phyloP scores from a whole-genome alignment of 2,329 filamentous ascomycete genomes.

The Trichoderma atrobrunneum region DNA sequence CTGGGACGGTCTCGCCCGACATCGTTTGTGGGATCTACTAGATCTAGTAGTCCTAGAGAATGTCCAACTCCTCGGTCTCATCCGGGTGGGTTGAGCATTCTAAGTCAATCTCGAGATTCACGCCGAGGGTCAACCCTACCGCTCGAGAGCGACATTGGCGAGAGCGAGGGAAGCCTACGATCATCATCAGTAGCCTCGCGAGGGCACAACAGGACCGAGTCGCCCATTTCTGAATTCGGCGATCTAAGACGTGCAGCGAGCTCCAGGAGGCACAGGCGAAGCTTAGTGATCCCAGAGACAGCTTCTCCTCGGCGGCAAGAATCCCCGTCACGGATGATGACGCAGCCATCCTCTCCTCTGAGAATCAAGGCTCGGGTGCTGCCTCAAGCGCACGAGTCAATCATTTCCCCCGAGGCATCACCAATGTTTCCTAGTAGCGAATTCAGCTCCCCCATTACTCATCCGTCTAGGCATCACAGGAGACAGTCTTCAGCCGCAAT shows the following conservation, averaged over 20 bases:
- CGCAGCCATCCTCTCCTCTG: slow-evolving; percentile 81
- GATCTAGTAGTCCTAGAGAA: slow-evolving; percentile 86
- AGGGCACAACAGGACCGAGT: slow-evolving; percentile 71
- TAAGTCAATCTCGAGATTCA: slow-evolving; percentile 59
- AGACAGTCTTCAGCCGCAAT: slow-evolving; percentile 89
- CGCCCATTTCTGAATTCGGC: slow-evolving; percentile 83
- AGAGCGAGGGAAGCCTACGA: slow-evolving; percentile 83
- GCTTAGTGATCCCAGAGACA: slow-evolving; percentile 75
- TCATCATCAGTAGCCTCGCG: slow-evolving; percentile 74
- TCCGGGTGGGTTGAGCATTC: slow-evolving; percentile 55
- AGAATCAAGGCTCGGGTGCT: slow-evolving; percentile 77
- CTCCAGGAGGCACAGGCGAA: slow-evolving; percentile 80
- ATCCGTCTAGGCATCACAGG: slow-evolving; percentile 66
- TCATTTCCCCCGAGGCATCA: slow-evolving; percentile 84
- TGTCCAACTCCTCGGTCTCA: slow-evolving; percentile 89
- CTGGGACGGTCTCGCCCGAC: slow-evolving; percentile 46
- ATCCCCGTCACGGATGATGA: slow-evolving; percentile 71
- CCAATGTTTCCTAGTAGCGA: slow-evolving; percentile 82
- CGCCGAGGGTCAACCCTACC: slow-evolving; percentile 72
- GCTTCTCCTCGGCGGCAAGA: slow-evolving; percentile 81
- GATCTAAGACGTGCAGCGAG: slow-evolving; percentile 72
- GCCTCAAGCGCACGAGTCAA: slow-evolving; percentile 57
- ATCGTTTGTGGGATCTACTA: slow-evolving; percentile 64
- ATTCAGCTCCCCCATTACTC: slow-evolving; percentile 69
- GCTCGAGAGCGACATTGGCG: slow-evolving; percentile 78